Base-by-base conservation (phyloP, 305 asterid genomes). In the Fraxinus latifolia region DNA sequence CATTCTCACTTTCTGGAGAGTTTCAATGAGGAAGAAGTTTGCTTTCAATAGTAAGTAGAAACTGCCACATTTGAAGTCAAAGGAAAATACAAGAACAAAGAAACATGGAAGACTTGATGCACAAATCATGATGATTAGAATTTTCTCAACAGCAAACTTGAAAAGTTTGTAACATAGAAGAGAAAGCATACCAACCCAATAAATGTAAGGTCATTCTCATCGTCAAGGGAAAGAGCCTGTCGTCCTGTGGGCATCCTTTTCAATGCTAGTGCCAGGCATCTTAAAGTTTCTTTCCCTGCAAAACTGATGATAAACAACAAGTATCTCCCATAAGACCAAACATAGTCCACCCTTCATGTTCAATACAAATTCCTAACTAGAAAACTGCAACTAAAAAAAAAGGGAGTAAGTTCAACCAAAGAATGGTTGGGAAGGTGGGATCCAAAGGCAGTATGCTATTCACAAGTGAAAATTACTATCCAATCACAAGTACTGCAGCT, bases 171-270 rank as follows among this genome's bases (percentile, higher is more conserved):
- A 65, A 75, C 81, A 81, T 72, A 83, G 87, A 89, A 91, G 89
- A 87, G 97, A 90, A 88, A 90, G 97, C 98, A 90, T 94, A 96
- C 99, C 99, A 96, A 95, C 97, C 99, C 99, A 96, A 96, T 91
- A 94, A 94, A 94, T 74, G 98, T 94, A 77, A 96, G 99, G 85
- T 94, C 97, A 78, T 86, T 93, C 84, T 96, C 99, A 84, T 96
- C 98, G 87, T 94, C 97, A 83, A 85, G 85, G 39, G 98, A 89
- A 86, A 96, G 90, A 76, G 91, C 86, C 83, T 92, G 97, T 89
- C 92, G 95, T 85, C 97, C 98, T 76, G 80, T 79, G 37, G 99
- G 96, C 98, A 96, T 92, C 91, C 91, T 91, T 89, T 95, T 96
- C 92, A 93, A 90, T 82, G 98, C 98, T 74, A 96, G 85, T 17